These are phyloP conservation scores for Eutrema heterophyllum DNA, from an alignment of 345 rosid species.

Conservation along the genomic window DNA sequence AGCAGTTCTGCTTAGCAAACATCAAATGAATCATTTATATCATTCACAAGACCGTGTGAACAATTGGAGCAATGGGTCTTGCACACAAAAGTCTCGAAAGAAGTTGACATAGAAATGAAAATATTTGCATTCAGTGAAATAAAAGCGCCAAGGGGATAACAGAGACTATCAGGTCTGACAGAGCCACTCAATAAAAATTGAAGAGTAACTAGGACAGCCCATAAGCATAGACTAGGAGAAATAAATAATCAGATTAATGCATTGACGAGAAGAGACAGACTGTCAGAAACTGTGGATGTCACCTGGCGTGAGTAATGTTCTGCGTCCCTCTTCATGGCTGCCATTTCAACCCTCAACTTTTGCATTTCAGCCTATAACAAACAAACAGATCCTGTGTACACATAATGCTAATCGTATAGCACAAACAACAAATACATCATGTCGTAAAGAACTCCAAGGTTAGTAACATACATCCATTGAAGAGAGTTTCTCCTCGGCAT, in stretches of 20 bases:
- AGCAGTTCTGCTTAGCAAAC: not conserved
- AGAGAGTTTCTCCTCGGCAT: constrained; percentile 93
- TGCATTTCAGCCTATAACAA: constrained; percentile 79
- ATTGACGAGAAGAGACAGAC: constrained; percentile 11
- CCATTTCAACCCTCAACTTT: constrained; percentile 96
- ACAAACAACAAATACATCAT: not conserved
- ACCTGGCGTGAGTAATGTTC: constrained; percentile 99
- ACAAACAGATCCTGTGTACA: constrained; percentile 9
- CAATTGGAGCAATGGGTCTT: not conserved
- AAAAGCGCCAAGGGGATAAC: not conserved
- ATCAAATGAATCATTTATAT: not conserved
- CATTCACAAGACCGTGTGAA: not conserved
- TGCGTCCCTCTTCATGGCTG: constrained; percentile 99
- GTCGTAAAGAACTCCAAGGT: not conserved
- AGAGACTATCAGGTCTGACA: not conserved
- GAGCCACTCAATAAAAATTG: not conserved
- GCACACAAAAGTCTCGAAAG: not conserved
- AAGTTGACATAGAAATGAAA: too few species aligned
- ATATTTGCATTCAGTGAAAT: not conserved
- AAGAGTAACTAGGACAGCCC: not conserved
- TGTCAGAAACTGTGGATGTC: constrained; percentile 20
- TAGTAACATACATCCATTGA: constrained; percentile 60
- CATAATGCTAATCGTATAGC: not conserved
- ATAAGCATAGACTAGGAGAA: not conserved
- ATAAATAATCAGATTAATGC: not conserved